Base-by-base conservation (phyloP, 495 filamentous ascomycete species). In the Acidiella bohemica region DNA sequence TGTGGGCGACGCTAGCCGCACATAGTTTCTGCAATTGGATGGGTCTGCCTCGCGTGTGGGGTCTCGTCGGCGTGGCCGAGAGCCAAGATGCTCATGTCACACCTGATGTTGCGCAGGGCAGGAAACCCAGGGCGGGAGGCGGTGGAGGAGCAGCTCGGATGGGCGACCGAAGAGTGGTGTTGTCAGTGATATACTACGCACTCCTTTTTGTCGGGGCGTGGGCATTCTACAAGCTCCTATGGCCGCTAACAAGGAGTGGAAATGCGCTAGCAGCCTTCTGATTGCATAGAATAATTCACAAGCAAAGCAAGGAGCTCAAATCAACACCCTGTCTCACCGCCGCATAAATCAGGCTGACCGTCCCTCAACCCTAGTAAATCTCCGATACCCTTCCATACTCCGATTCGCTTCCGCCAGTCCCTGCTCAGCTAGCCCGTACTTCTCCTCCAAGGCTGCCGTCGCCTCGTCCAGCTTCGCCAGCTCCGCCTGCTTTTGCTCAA, bases 1-100 rank as follows among this genome's bases (percentile, higher is more conserved):
- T 93, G 25, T 62, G 71, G 31, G 77, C 80, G 7, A 75, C 76
- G 10, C 77, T 87, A 29, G 50, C 78, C 9, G 77, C 77, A 8
- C 90, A 97, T 54, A 71, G 73, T 8, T 93, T 96, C 61, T 96
- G 90, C 61, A 97, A 97, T 54, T 83, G 73, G 70, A 76, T 81
- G 68, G 88, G 90, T 2, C 54, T 95, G 44, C 90, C 92, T n/a
- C 67, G 80, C 9, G 53, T 96, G 14, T 93, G 81, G 80, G 85
- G 87, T 0, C 66, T 74, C 3, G 75, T 93, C 1, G 70, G 75
- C 1, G 68, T 76, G 48, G 58, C 59, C 0, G 30, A 35, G 20
- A 27, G 19, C 22, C 19, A 39, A 20, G 39, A 32, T n/a, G 9
- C 18, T 8, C 31, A 33, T 30, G 25, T 47, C 12, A 47, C 50